Percentiles rank a stretch among this genome's conserved stretches.
Evolutionary conservation across 2,329 filamentous ascomycete genomes (phyloP).

Genomic region (Ceratocystis lukuohia): DNA sequence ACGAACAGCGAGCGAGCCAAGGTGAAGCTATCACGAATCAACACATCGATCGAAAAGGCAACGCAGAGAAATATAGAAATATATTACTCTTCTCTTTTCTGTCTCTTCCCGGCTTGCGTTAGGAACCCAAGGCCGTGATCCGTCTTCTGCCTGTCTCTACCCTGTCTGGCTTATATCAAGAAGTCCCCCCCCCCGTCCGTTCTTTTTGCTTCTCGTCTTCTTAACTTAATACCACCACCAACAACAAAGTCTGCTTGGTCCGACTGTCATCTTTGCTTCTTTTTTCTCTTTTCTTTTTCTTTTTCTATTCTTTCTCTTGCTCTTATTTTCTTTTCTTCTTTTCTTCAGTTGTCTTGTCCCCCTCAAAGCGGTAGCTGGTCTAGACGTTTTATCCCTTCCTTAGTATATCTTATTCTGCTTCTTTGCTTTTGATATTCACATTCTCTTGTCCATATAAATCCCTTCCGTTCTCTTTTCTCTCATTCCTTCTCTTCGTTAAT

Average conservation of each 20-base stretch:
- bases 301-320: background rate
- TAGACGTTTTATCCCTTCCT: constrained; percentile 7
- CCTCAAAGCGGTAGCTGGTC: constrained; percentile 11
- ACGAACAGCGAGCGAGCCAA: too few relatives aligned
- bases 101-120: background rate
- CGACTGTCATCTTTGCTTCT: background rate
- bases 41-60: background rate
- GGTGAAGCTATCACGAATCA: background rate
- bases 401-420: background rate
- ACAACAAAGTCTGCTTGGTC: too few relatives aligned
- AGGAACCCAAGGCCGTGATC: too few relatives aligned
- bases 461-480: background rate
- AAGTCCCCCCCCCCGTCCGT: background rate
- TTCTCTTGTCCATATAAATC: constrained; percentile 3
- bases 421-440: background rate
- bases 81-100: background rate
- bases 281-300: background rate
- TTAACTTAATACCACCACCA: background rate
- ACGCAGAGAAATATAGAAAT: background rate
- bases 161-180: background rate
- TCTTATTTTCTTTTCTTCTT: background rate
- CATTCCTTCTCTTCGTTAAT: background rate
- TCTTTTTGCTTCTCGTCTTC: background rate
- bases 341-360: constrained; percentile 10
- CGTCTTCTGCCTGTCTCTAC: too few relatives aligned